These are phyloP conservation scores for Rhodamnia argentea DNA, from an alignment of 345 rosid genomes.

Conservation along the genomic window DNA sequence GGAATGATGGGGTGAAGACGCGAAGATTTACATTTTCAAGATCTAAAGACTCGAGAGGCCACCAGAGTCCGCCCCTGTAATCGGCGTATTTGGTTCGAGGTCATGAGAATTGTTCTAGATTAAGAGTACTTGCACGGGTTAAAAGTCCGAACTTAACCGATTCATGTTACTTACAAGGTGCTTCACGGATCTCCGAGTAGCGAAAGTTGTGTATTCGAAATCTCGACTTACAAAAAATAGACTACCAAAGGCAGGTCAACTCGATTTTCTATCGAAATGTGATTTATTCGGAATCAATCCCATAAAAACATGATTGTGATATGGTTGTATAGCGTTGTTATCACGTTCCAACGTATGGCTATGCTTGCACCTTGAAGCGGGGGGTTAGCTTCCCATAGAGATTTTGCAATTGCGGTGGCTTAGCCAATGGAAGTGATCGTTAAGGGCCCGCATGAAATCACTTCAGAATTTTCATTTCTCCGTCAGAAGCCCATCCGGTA, in stretches of 20 bases:
- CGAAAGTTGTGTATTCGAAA: neutral
- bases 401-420: neutral
- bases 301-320: neutral
- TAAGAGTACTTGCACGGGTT: neutral
- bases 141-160: neutral
- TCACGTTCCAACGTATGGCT: accelerated
- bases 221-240: neutral
- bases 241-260: accelerated
- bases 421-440: neutral
- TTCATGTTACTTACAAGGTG: neutral
- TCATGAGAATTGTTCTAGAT: neutral
- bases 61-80: neutral
- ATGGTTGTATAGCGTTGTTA: neutral
- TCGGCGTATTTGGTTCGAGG: neutral
- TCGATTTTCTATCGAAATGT: neutral
- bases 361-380: neutral
- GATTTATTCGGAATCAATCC: neutral
- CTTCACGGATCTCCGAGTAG: accelerated
- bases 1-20: neutral
- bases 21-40: neutral
- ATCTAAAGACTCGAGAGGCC: neutral
- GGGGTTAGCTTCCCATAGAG: neutral
- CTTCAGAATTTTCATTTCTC: too few relatives aligned
- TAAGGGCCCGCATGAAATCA: too few relatives aligned
- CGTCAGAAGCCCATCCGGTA: too few relatives aligned